Evolutionary conservation across 2,329 filamentous ascomycete species (phyloP).

Genomic region (Trichoderma koningiopsis): DNA sequence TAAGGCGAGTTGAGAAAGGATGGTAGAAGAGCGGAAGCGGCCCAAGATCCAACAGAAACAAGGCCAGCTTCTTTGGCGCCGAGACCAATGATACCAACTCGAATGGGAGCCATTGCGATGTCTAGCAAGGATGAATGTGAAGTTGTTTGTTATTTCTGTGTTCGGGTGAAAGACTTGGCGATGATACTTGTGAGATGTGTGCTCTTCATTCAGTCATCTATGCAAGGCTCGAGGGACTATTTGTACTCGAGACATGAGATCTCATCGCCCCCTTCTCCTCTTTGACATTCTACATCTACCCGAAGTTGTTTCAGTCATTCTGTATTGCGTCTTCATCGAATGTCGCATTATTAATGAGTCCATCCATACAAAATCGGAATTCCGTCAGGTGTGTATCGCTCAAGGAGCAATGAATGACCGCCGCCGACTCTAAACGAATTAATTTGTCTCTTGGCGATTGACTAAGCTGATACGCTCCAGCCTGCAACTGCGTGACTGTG

Average conservation of each 20-base stretch:
- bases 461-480: background rate
- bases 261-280: background rate
- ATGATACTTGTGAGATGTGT: background rate
- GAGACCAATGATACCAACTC: slow-evolving; percentile 31
- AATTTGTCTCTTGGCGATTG: background rate
- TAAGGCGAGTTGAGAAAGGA: slow-evolving; percentile 42
- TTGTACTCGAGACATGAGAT: background rate
- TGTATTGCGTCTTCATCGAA: background rate
- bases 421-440: background rate
- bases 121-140: background rate
- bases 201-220: background rate
- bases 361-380: background rate
- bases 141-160: background rate
- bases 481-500: background rate
- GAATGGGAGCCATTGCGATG: slow-evolving; percentile 29
- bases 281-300: background rate
- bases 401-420: background rate
- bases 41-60: slow-evolving; percentile 44
- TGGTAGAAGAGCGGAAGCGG: slow-evolving; percentile 54
- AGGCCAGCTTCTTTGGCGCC: background rate
- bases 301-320: background rate
- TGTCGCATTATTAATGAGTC: background rate
- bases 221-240: background rate
- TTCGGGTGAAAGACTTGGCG: background rate
- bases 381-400: background rate